phyloP scores from a whole-genome alignment of 2,329 filamentous ascomycete genomes.

The Orbilia ellipsospora region DNA sequence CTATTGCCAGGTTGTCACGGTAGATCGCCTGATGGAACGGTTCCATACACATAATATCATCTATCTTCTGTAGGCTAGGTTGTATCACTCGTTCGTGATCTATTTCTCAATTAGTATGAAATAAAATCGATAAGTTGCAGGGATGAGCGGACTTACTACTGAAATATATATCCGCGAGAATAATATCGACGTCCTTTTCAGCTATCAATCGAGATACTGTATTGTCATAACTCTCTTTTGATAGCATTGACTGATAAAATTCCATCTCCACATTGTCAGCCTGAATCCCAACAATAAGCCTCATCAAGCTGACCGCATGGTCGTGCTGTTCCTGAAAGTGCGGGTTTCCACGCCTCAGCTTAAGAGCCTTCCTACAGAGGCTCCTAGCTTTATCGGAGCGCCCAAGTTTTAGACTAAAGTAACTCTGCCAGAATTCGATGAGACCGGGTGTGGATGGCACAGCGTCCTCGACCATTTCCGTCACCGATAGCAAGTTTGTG shows the following conservation, averaged over 20 bases:
- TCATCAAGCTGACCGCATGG: not conserved
- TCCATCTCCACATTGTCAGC: not conserved
- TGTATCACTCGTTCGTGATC: not conserved
- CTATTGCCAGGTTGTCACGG: not conserved
- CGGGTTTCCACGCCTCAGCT: not conserved
- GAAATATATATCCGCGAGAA: not conserved
- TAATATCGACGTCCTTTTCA: not conserved
- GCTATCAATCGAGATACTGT: not conserved
- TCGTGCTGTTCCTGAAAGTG: not conserved
- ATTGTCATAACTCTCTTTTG: not conserved
- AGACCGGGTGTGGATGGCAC: not conserved
- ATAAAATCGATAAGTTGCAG: not conserved
- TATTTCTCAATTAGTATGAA: not conserved
- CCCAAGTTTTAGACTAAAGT: not conserved
- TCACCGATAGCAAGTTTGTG: not conserved
- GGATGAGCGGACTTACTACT: not conserved
- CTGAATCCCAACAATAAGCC: not conserved
- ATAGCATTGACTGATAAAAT: conserved; percentile 10
- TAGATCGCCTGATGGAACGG: conserved; percentile 1
- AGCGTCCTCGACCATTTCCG: not conserved
- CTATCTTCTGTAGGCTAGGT: not conserved
- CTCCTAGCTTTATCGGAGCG: not conserved
- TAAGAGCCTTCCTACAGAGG: conserved; percentile 8
- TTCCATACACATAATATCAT: not conserved
- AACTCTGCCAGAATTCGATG: conserved; percentile 11